Percentiles rank a stretch among this genome's conserved stretches.
These are phyloP conservation scores for Mycena sanguinolenta DNA, from an alignment of 768 basidiomycete species.

Conservation along the genomic window DNA sequence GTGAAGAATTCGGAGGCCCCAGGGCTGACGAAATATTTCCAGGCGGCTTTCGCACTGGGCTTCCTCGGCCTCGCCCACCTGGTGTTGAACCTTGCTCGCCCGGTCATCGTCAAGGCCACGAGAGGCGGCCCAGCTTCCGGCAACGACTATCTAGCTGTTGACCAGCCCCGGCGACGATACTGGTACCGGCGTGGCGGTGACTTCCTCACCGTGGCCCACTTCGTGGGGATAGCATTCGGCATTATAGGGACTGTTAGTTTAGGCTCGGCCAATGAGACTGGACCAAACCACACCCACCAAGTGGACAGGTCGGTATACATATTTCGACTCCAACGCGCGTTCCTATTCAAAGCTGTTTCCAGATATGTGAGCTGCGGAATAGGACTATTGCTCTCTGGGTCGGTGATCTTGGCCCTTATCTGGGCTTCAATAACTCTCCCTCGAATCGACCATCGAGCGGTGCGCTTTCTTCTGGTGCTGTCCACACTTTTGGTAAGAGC, in stretches of 20 bases:
- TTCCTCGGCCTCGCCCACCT: conserved; percentile 42
- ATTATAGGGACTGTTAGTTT: conserved; percentile 42
- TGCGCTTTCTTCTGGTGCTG: conserved; percentile 37
- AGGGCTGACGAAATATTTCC: conserved; percentile 45
- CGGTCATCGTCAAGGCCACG: conserved; percentile 47
- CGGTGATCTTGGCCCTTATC: conserved; percentile 34
- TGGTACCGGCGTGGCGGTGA: conserved; percentile 47
- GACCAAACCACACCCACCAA: conserved; percentile 36
- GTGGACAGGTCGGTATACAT: conserved; percentile 34
- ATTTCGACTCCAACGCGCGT: neutral
- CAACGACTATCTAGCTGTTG: conserved; percentile 13
- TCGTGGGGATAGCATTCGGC: conserved; percentile 41
- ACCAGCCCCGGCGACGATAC: conserved; percentile 44
- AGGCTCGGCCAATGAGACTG: conserved; percentile 31
- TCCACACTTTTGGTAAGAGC: conserved; percentile 41
- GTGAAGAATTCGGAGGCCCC: conserved; percentile 29
- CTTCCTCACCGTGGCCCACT: conserved; percentile 36
- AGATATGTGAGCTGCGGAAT: conserved; percentile 48
- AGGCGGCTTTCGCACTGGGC: conserved; percentile 41
- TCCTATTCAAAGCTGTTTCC: neutral
- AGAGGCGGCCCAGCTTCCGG: conserved; percentile 18
- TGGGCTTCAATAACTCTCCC: conserved; percentile 41
- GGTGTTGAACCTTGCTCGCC: conserved; percentile 38
- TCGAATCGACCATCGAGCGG: conserved; percentile 39
- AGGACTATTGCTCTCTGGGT: conserved; percentile 40